These are phyloP conservation scores for Alternaria arbusti DNA, from an alignment of 2,329 filamentous ascomycete genomes.

Conservation along the genomic window DNA sequence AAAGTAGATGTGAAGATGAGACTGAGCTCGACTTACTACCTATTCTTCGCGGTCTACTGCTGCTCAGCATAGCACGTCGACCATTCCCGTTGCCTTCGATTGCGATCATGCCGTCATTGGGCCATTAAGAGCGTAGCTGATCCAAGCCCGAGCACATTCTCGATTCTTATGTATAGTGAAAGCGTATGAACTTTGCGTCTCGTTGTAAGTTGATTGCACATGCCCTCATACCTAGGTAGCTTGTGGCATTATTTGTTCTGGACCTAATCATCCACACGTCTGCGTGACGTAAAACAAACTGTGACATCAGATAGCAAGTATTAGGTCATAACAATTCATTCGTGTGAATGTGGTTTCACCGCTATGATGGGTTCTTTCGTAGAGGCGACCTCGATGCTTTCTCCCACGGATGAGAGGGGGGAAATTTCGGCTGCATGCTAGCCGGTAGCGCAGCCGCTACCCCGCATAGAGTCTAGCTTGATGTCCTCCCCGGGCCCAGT, in stretches of 20 bases:
- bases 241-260: no score
- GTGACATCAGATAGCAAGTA: neutral
- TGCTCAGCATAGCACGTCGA: no score
- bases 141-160: neutral
- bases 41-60: neutral
- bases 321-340: no score
- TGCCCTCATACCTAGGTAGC: no score
- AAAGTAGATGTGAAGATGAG: neutral
- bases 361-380: neutral
- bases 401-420: no score
- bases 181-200: neutral
- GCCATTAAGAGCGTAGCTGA: rapidly evolving
- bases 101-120: neutral
- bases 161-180: no score
- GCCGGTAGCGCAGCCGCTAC: no score
- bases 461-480: no score
- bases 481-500: no score
- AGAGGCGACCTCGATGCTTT: neutral
- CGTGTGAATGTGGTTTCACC: neutral
- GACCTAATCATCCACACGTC: neutral
- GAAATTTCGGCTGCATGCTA: no score
- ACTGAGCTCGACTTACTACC: neutral
- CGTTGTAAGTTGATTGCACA: neutral
- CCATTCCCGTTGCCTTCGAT: neutral
- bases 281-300: neutral